Conservation (phyloP, 2,329 filamentous ascomycete species). For the Capronia americana region DNA sequence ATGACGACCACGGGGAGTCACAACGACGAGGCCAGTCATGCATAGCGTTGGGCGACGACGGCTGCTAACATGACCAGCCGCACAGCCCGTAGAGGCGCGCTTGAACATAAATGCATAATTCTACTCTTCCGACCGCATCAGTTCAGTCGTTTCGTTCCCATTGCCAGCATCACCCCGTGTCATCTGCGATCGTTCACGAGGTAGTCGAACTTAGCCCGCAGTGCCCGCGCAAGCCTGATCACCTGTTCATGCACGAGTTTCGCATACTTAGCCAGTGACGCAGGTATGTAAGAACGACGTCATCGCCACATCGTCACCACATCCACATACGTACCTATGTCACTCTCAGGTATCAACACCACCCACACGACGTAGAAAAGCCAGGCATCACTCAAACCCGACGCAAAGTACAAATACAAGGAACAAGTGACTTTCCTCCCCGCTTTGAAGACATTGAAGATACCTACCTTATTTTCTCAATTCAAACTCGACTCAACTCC, state of each 20-base stretch:
- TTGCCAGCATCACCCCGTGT: background rate
- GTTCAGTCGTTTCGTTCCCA: background rate
- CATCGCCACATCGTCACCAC: slow-evolving; percentile 10
- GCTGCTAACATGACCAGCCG: slow-evolving; percentile 41
- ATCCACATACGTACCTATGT: background rate
- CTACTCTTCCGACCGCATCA: slow-evolving; percentile 23
- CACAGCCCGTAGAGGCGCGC: background rate
- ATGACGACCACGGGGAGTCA: background rate
- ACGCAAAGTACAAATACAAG: background rate
- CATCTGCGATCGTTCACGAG: too few relatives aligned
- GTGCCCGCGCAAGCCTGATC: background rate
- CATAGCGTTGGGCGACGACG: slow-evolving; percentile 21
- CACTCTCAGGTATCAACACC: slow-evolving; percentile 6
- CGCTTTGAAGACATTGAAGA: too few relatives aligned
- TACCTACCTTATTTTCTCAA: too few relatives aligned
- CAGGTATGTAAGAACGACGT: slow-evolving; percentile 6
- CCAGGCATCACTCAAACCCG: slow-evolving; percentile 21
- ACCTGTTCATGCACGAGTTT: slow-evolving; percentile 7
- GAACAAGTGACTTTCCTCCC: too few relatives aligned
- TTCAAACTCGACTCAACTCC: too few relatives aligned
- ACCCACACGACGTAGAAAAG: background rate
- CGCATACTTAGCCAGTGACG: background rate
- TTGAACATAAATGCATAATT: slow-evolving; percentile 30
- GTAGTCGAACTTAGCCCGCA: background rate
- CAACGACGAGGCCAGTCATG: background rate